These are phyloP conservation scores for Elsinoe batatas DNA, from an alignment of 2,329 filamentous ascomycete genomes.

Conservation along the genomic window DNA sequence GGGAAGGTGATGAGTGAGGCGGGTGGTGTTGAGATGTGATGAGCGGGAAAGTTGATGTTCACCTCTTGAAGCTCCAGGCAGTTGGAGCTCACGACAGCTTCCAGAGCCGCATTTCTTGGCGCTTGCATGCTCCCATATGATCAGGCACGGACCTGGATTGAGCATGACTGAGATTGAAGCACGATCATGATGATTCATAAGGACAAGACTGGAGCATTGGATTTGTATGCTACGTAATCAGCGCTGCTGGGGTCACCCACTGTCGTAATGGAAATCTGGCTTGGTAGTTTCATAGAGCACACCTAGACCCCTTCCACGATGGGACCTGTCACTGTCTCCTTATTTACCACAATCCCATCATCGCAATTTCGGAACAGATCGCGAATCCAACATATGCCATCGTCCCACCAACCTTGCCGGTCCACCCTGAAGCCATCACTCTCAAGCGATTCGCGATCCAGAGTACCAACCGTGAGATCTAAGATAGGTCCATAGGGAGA, in stretches of 20 bases:
- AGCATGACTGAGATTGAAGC: no score
- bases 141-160: background rate
- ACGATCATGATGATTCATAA: no score
- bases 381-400: background rate
- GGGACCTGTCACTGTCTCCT: background rate
- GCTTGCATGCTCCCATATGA: background rate
- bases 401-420: background rate
- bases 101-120: constrained; percentile 1
- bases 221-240: background rate
- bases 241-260: background rate
- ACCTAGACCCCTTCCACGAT: background rate
- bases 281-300: background rate
- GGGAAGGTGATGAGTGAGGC: background rate
- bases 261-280: no score
- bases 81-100: constrained; percentile 8
- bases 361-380: background rate
- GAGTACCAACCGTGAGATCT: background rate
- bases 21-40: background rate
- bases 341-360: background rate
- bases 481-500: background rate
- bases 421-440: background rate
- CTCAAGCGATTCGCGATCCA: background rate
- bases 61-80: constrained; percentile 8
- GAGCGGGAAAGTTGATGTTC: background rate
- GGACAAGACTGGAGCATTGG: background rate